A percentile compares a stretch with the other conserved stretches of the same genome.
phyloP scores from a whole-genome alignment of 805 yeast species.

The Candida michaelii region DNA sequence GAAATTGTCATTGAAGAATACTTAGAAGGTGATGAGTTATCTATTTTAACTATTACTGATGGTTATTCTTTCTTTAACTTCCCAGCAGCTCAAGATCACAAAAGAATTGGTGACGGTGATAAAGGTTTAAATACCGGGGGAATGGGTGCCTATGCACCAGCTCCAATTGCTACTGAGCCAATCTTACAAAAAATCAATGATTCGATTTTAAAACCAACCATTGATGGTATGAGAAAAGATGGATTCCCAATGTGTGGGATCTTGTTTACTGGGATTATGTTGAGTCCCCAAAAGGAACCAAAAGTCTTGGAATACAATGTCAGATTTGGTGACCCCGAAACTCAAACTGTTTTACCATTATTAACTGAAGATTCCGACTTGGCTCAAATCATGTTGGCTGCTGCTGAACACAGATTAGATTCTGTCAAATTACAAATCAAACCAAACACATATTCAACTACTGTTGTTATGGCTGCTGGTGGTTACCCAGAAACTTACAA shows the following conservation, averaged over 20 bases:
- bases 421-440: conserved; percentile 62
- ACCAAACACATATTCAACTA: conserved; percentile 67
- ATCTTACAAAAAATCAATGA: conserved; percentile 68
- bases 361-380: conserved; percentile 83
- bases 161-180: conserved; percentile 86
- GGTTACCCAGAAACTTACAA: conserved; percentile 90
- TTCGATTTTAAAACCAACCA: conserved; percentile 82
- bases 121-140: conserved; percentile 97
- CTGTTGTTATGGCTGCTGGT: conserved; percentile 95
- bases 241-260: conserved; percentile 96
- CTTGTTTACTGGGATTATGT: conserved; percentile 91
- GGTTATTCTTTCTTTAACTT: conserved; percentile 88
- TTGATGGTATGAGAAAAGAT: conserved; percentile 94
- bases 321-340: conserved; percentile 98
- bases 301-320: conserved; percentile 96
- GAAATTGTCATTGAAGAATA: conserved; percentile 92
- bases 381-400: conserved; percentile 88
- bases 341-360: conserved; percentile 92
- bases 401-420: conserved; percentile 92
- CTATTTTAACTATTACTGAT: conserved; percentile 87
- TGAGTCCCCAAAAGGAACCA: conserved; percentile 78
- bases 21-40: conserved; percentile 94
- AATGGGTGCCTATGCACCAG: conserved; percentile 99
- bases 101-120: conserved; percentile 91
- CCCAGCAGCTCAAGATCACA: conserved; percentile 98